Evolutionary conservation across 306 rosid genomes (phyloP).

Genomic region (Citrullus mucosospermus): DNA sequence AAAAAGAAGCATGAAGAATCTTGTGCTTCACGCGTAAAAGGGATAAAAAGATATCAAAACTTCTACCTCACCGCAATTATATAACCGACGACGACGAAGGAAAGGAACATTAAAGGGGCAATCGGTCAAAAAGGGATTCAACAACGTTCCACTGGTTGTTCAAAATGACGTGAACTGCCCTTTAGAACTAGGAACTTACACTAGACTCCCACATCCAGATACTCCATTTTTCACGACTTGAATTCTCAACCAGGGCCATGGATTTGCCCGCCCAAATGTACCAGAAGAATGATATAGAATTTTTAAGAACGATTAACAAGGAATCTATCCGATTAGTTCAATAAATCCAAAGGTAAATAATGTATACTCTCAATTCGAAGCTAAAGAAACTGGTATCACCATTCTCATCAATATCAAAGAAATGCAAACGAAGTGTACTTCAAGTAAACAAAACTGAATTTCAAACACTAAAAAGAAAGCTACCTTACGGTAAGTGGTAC

Average conservation of each 20-base stretch:
- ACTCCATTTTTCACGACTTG: not conserved
- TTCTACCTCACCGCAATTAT: constrained; percentile 1
- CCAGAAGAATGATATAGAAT: not conserved
- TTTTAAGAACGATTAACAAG: not conserved
- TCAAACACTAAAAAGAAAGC: not conserved
- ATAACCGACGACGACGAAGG: constrained; percentile 19
- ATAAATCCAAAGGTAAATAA: not conserved
- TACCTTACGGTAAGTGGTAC: constrained; percentile 92
- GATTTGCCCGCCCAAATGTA: not conserved
- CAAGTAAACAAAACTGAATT: not conserved
- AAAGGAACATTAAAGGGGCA: not conserved
- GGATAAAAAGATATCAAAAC: constrained; percentile 1
- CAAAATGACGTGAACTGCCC: not conserved
- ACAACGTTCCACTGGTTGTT: not conserved
- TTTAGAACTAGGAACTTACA: not conserved
- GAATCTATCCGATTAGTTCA: not conserved
- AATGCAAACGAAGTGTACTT: not conserved
- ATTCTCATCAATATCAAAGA: not conserved
- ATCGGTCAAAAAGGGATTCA: not conserved
- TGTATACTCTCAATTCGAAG: not conserved
- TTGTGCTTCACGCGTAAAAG: constrained; percentile 54
- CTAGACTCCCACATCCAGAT: not conserved
- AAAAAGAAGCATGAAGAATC: constrained; percentile 28
- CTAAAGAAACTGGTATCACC: not conserved
- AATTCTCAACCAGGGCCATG: not conserved